Conservation (phyloP, 371 early-diverging fungal genomes). For the Rhizopus arrhizus region DNA sequence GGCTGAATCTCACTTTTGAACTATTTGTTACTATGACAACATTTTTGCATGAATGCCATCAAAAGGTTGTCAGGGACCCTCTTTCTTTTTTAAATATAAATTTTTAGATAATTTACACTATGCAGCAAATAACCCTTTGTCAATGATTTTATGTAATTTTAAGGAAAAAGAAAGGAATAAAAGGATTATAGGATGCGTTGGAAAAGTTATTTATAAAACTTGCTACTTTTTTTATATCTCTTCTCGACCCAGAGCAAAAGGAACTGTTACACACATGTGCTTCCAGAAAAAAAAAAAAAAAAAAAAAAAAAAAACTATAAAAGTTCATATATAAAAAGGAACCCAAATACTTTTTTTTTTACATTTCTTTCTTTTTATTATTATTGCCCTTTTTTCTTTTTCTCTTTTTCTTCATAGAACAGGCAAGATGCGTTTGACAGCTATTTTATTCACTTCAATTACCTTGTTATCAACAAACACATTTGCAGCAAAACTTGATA, state of each 20-base stretch:
- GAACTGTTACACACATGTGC: neutral
- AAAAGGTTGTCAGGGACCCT: neutral
- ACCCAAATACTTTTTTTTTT: neutral
- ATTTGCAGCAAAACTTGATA: conserved; percentile 27
- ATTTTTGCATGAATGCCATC: neutral
- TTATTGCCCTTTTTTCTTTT: conserved; percentile 12
- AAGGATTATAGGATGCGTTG: neutral
- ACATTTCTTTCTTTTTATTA: conserved; percentile 6
- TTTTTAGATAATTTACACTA: too few relatives aligned
- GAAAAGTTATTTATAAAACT: neutral
- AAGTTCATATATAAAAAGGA: neutral
- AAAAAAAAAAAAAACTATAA: conserved; percentile 6
- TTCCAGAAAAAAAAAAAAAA: neutral
- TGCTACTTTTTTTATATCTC: conserved; percentile 1
- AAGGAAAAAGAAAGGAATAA: too few relatives aligned
- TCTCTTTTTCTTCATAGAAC: conserved; percentile 14
- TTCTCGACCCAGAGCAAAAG: neutral
- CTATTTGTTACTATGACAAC: neutral
- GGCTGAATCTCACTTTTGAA: neutral
- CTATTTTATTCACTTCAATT: conserved; percentile 19
- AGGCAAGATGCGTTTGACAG: conserved; percentile 19
- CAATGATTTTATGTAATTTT: too few relatives aligned
- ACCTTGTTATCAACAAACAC: conserved; percentile 12
- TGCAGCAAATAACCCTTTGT: too few relatives aligned
- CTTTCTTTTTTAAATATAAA: too few relatives aligned